Percentiles rank a stretch among this genome's conserved stretches.
These are phyloP conservation scores for Apiotrichum porosum DNA, from an alignment of 1,284 basidiomycete species.

Conservation along the genomic window DNA sequence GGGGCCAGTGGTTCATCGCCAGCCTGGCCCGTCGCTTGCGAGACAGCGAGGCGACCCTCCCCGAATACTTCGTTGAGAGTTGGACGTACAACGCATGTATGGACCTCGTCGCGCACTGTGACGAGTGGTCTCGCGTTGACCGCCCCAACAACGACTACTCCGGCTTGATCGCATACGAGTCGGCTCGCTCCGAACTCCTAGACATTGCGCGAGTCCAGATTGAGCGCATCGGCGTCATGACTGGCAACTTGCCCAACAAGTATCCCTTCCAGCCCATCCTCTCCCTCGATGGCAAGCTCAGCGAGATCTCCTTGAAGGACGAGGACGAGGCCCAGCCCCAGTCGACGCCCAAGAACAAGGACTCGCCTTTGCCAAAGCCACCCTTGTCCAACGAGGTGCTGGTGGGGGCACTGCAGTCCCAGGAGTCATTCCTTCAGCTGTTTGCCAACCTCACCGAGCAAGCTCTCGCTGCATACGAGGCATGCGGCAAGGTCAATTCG, in stretches of 20 bases:
- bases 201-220: slow-evolving; percentile 46
- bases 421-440: slow-evolving; percentile 64
- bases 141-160: slow-evolving; percentile 54
- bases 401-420: slow-evolving; percentile 57
- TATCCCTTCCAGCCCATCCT: slow-evolving; percentile 34
- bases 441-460: slow-evolving; percentile 71
- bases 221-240: slow-evolving; percentile 40
- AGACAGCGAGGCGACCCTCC: slow-evolving; percentile 71
- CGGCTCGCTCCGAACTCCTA: slow-evolving; percentile 40
- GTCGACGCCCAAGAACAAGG: slow-evolving; percentile 1
- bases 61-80: slow-evolving; percentile 76
- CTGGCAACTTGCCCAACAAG: slow-evolving; percentile 34
- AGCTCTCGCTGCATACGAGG: slow-evolving; percentile 74
- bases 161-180: slow-evolving; percentile 52
- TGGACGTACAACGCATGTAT: slow-evolving; percentile 92
- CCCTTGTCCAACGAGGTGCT: slow-evolving; percentile 63
- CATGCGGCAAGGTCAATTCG: slow-evolving; percentile 73
- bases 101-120: slow-evolving; percentile 77
- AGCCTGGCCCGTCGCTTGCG: slow-evolving; percentile 52
- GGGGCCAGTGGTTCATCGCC: slow-evolving; percentile 49
- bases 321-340: slow-evolving; percentile 36
- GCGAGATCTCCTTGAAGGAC: slow-evolving; percentile 60
- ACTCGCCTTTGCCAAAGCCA: slow-evolving; percentile 3
- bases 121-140: slow-evolving; percentile 60
- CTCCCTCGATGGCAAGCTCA: slow-evolving; percentile 59